Percentiles rank a stretch among this genome's conserved stretches.
Evolutionary conservation across 1,284 basidiomycete species (phyloP).

Genomic region (Rhodotorula sp.): DNA sequence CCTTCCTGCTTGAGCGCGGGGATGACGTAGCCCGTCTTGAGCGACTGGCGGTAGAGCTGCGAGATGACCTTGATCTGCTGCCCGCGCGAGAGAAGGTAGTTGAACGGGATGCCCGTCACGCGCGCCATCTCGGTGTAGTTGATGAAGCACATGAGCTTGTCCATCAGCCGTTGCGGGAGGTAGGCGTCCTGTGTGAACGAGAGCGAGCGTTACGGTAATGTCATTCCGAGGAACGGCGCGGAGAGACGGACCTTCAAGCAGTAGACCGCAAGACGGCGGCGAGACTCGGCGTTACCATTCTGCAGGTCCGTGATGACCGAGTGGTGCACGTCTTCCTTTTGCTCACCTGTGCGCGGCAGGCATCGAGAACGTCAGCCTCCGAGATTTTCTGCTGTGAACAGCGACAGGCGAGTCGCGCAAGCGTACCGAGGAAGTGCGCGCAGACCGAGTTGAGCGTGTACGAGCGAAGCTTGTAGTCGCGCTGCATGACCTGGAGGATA

Average conservation of each 20-base stretch:
- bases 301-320: conserved; percentile 95
- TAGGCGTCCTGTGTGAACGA: conserved; percentile 77
- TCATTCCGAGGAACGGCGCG: not conserved
- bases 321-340: conserved; percentile 96
- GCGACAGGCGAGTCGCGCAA: not conserved
- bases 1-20: conserved; percentile 82
- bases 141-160: conserved; percentile 96
- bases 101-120: conserved; percentile 97
- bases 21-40: conserved; percentile 80
- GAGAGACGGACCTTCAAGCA: conserved; percentile 74
- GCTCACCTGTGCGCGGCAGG: conserved; percentile 60
- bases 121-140: conserved; percentile 95
- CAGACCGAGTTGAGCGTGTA: conserved; percentile 96
- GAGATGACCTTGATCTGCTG: conserved; percentile 97
- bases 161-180: conserved; percentile 85
- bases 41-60: conserved; percentile 85
- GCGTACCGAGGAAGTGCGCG: conserved; percentile 75
- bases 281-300: conserved; percentile 87
- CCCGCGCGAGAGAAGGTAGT: conserved; percentile 82
- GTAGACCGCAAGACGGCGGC: conserved; percentile 87
- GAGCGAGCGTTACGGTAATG: not conserved
- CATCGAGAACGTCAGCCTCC: not conserved
- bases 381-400: accelerated
- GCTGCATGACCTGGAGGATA: conserved; percentile 91
- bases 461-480: conserved; percentile 90